These are phyloP conservation scores for Malassezia nana DNA, from an alignment of 1,284 basidiomycete genomes.

Conservation along the genomic window DNA sequence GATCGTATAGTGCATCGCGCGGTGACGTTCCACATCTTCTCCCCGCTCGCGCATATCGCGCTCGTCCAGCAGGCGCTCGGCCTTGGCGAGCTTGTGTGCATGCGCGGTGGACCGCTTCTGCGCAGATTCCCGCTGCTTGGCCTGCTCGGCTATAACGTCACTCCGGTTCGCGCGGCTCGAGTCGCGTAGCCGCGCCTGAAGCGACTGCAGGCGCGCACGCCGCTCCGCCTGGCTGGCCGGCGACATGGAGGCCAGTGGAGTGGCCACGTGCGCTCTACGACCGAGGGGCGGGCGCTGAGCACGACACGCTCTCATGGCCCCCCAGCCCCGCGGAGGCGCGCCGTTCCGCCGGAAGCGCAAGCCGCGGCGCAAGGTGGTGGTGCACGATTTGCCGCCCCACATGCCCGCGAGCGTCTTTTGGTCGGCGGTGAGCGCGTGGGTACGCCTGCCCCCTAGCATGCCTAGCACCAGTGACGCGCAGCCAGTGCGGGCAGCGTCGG, in stretches of 20 bases:
- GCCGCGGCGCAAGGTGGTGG: constrained; percentile 60
- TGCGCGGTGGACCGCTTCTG: constrained; percentile 10
- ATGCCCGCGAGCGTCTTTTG: constrained; percentile 86
- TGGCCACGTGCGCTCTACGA: no score
- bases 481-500: background rate
- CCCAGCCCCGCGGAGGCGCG: background rate
- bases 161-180: constrained; percentile 34
- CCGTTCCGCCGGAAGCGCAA: background rate
- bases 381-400: constrained; percentile 79
- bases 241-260: background rate
- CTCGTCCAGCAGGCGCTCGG: constrained; percentile 73
- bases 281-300: no score
- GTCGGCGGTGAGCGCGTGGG: constrained; percentile 76
- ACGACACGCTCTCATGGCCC: no score
- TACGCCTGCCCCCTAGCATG: constrained; percentile 42
- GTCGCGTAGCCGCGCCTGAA: constrained; percentile 14
- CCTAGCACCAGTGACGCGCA: constrained; percentile 55
- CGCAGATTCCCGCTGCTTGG: constrained; percentile 19
- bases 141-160: constrained; percentile 28
- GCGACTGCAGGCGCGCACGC: constrained; percentile 2
- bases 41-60: constrained; percentile 77
- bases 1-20: constrained; percentile 86
- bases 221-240: constrained; percentile 6
- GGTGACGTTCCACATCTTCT: constrained; percentile 61
- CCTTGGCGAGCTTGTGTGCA: constrained; percentile 52